These are phyloP conservation scores for Albizia julibrissin DNA, from an alignment of 306 rosid genomes.

Conservation along the genomic window DNA sequence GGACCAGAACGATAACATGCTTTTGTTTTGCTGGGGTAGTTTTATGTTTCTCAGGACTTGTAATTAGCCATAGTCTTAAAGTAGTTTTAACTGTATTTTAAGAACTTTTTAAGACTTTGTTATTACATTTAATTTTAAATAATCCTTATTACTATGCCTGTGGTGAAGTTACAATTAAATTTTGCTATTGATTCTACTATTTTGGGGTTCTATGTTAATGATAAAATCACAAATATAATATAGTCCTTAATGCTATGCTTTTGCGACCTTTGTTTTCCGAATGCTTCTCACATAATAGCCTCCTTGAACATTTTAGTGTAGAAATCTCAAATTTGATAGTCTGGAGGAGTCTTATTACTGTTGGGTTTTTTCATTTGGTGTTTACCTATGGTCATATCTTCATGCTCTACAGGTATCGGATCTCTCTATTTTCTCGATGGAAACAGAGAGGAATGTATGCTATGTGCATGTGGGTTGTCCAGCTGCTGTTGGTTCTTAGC, in stretches of 20 bases:
- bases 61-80: background rate
- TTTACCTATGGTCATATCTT: slow-evolving; percentile 5
- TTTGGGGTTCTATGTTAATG: background rate
- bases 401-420: slow-evolving; percentile 69
- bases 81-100: slow-evolving; percentile 12
- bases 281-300: slow-evolving; percentile 10
- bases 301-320: background rate
- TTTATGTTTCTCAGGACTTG: background rate
- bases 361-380: background rate
- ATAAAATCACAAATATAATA: background rate
- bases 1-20: slow-evolving; percentile 6
- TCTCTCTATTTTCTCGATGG: slow-evolving; percentile 79
- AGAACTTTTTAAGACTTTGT: slow-evolving; percentile 9
- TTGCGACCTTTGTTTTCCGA: slow-evolving; percentile 19
- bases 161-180: background rate
- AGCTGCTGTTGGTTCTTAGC: slow-evolving; percentile 88
- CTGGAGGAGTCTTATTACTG: slow-evolving; percentile 11
- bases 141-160: background rate
- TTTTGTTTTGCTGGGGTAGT: background rate
- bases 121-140: background rate
- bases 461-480: slow-evolving; percentile 95
- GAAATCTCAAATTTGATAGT: background rate
- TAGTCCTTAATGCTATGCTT: background rate
- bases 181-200: background rate
- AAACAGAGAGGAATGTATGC: slow-evolving; percentile 99